A percentile compares a stretch with the other conserved stretches of the same genome.
phyloP scores from a whole-genome alignment of 2,329 filamentous ascomycete genomes.

The Penicillium brevicompactum region DNA sequence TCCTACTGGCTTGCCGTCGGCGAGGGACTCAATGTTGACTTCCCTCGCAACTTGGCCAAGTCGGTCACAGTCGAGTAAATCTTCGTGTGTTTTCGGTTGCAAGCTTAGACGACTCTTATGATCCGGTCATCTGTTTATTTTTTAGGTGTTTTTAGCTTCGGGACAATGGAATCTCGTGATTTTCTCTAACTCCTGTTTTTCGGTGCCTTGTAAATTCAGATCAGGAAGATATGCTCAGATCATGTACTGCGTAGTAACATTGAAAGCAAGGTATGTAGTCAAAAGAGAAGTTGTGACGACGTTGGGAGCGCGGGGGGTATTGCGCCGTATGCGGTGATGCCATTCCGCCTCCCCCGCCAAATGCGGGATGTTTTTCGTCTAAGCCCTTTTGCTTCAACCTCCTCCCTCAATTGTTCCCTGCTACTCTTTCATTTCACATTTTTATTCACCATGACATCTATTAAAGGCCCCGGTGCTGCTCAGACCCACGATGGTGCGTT shows the following conservation, averaged over 20 bases:
- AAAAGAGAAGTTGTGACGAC: not conserved
- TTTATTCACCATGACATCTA: conserved; percentile 50
- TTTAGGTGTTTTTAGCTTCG: conserved; percentile 26
- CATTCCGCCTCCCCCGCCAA: conserved; percentile 20
- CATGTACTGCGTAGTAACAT: too few relatives aligned
- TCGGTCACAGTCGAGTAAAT: conserved; percentile 95
- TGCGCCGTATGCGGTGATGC: conserved; percentile 15
- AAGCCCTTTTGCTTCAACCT: conserved; percentile 4
- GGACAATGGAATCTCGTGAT: conserved; percentile 21
- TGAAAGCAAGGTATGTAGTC: too few relatives aligned
- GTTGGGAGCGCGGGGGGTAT: too few relatives aligned
- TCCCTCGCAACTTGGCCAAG: conserved; percentile 98
- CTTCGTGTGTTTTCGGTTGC: conserved; percentile 2
- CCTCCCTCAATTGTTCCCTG: not conserved
- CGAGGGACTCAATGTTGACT: conserved; percentile 96
- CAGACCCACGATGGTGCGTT: conserved; percentile 59
- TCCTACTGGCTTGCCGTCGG: conserved; percentile 98
- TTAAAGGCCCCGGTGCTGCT: conserved; percentile 66
- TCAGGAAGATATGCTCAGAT: too few relatives aligned
- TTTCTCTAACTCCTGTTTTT: not conserved
- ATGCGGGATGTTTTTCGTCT: conserved; percentile 19
- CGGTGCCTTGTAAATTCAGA: not conserved
- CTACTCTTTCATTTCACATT: not conserved
- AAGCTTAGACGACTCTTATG: conserved; percentile 27
- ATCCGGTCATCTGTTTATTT: conserved; percentile 22